Percentiles rank a stretch among this genome's conserved stretches.
Conservation (phyloP, 805 yeast species). For the Brettanomyces bruxellensis region DNA sequence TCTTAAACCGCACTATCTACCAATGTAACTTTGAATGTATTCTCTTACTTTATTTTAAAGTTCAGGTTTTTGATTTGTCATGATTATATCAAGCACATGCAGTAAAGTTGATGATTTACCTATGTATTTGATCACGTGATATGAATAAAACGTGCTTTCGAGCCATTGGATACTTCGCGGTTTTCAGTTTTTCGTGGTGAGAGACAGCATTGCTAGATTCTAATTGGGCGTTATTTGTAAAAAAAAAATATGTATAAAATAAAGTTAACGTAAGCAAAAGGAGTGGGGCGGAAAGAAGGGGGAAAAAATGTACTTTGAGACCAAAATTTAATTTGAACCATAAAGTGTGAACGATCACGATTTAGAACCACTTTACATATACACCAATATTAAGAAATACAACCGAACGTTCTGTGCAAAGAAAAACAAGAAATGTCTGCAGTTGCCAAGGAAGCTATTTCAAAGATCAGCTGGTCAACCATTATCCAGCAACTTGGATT, state of each 20-base stretch:
- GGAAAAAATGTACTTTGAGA: not conserved
- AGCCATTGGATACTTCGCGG: too few relatives aligned
- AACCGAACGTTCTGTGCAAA: too few relatives aligned
- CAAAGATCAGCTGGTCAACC: slow-evolving; percentile 93
- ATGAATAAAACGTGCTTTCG: too few relatives aligned
- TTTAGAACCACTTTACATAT: not conserved
- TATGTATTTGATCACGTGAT: too few relatives aligned
- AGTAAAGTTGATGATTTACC: too few relatives aligned
- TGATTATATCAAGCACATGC: too few relatives aligned
- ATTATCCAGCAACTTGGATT: slow-evolving; percentile 82
- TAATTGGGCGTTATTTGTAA: not conserved
- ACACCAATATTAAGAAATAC: not conserved
- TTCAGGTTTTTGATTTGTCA: too few relatives aligned
- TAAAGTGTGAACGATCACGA: not conserved
- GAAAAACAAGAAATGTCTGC: slow-evolving; percentile 11
- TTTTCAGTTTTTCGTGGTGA: too few relatives aligned
- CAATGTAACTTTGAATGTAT: too few relatives aligned
- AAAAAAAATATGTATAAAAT: not conserved
- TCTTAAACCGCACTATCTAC: too few relatives aligned
- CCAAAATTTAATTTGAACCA: not conserved
- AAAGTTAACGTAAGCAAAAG: not conserved
- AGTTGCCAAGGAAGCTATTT: slow-evolving; percentile 50
- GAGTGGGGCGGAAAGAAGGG: not conserved
- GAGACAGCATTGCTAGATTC: not conserved
- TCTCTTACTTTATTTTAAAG: too few relatives aligned